These are phyloP conservation scores for Chalciporus pseudorubinellus DNA, from an alignment of 768 basidiomycete species.

Conservation along the genomic window DNA sequence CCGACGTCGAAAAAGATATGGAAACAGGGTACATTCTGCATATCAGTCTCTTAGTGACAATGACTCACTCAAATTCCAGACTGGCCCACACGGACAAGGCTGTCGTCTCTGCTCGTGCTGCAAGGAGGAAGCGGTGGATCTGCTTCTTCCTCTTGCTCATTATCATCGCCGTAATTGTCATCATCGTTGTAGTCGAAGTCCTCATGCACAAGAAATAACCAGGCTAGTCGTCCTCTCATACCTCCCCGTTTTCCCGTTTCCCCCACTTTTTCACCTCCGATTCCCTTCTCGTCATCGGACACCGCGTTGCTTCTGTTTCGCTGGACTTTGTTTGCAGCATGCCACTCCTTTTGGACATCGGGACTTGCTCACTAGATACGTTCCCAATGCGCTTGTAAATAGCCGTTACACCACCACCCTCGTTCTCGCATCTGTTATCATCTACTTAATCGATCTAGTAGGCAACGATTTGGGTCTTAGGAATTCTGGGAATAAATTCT, in stretches of 20 bases:
- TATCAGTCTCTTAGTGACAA: neutral
- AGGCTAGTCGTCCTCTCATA: conserved; percentile 1
- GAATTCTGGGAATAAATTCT: neutral
- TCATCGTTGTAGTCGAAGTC: conserved; percentile 59
- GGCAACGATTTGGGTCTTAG: conserved; percentile 16
- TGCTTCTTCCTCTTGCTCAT: conserved; percentile 79
- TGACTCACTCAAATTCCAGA: conserved; percentile 38
- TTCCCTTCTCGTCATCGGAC: conserved; percentile 12
- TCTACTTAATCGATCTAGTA: conserved; percentile 30
- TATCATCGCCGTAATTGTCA: conserved; percentile 62
- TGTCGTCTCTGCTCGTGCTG: conserved; percentile 79
- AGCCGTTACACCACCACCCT: conserved; percentile 9
- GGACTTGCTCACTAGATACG: conserved; percentile 15
- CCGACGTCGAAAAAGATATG: conserved; percentile 73
- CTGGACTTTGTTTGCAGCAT: conserved; percentile 1
- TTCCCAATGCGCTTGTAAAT: conserved; percentile 1
- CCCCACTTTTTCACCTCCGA: neutral
- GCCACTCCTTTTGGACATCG: conserved; percentile 21
- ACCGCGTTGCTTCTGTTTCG: conserved; percentile 3
- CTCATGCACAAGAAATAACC: conserved; percentile 43
- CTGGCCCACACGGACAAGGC: conserved; percentile 84
- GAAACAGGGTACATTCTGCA: conserved; percentile 67
- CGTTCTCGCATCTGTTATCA: conserved; percentile 20
- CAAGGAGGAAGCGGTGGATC: conserved; percentile 96
- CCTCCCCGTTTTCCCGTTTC: neutral